These are phyloP conservation scores for Podaxis sp. DNA, from an alignment of 768 basidiomycete species.

Conservation along the genomic window DNA sequence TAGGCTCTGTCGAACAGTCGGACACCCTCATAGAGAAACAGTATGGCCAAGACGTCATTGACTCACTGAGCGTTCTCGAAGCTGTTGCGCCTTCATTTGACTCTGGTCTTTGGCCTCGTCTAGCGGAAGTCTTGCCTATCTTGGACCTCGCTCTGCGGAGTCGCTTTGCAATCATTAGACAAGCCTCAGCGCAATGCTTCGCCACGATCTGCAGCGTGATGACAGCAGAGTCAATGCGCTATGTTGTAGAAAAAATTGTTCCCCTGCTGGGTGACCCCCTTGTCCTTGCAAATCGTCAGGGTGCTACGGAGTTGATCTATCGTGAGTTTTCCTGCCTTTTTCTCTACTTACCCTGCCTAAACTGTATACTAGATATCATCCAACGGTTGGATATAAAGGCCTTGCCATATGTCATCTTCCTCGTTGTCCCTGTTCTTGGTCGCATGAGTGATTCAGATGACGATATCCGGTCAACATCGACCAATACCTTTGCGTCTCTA, in stretches of 20 bases:
- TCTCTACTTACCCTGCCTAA: conserved; percentile 12
- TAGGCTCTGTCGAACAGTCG: conserved; percentile 53
- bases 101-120: conserved; percentile 59
- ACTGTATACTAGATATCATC: conserved; percentile 66
- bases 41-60: conserved; percentile 86
- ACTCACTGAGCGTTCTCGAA: conserved; percentile 86
- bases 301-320: conserved; percentile 85
- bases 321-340: conserved; percentile 53
- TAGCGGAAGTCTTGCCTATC: conserved; percentile 71
- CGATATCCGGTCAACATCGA: conserved; percentile 87
- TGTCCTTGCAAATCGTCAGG: conserved; percentile 74
- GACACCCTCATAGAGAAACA: conserved; percentile 67
- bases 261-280: conserved; percentile 80
- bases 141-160: conserved; percentile 78
- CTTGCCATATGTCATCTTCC: conserved; percentile 93
- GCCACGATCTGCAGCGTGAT: conserved; percentile 86
- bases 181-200: conserved; percentile 82
- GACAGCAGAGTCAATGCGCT: conserved; percentile 81
- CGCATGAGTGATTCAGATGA: conserved; percentile 96
- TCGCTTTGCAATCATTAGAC: conserved; percentile 84
- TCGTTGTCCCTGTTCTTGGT: conserved; percentile 93
- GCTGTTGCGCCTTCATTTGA: conserved; percentile 77
- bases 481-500: conserved; percentile 95
- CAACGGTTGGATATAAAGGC: conserved; percentile 90
- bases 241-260: conserved; percentile 81